phyloP scores from a whole-genome alignment of 371 early-diverging fungal species.

The Thermomucor indicae-seudaticae region DNA sequence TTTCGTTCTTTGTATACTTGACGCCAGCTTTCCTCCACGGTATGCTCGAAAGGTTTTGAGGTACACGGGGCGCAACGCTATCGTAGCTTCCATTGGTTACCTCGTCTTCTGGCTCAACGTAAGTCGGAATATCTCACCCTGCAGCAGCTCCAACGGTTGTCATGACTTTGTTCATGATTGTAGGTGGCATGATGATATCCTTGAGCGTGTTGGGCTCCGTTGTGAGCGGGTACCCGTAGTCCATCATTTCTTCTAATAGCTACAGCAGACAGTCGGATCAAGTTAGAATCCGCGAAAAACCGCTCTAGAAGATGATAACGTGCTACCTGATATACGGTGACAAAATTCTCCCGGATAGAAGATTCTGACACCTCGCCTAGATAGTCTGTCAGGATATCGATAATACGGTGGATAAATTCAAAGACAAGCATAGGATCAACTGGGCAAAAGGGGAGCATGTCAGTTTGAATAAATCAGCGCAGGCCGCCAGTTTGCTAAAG shows the following conservation, averaged over 20 bases:
- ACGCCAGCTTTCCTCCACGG: constrained; percentile 90
- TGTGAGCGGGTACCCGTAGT: constrained; percentile 84
- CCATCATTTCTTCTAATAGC: constrained; percentile 91
- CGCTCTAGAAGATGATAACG: too few relatives aligned
- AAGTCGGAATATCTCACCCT: constrained; percentile 27
- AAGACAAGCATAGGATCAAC: constrained; percentile 84
- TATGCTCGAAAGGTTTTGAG: constrained; percentile 66
- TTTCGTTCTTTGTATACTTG: constrained; percentile 87
- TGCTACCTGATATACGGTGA: constrained; percentile 81
- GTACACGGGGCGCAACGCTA: constrained; percentile 46
- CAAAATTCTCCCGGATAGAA: constrained; percentile 88
- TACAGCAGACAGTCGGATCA: too few relatives aligned
- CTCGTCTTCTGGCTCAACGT: too few relatives aligned
- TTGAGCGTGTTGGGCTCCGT: constrained; percentile 85
- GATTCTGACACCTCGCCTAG: constrained; percentile 77
- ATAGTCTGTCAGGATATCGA: constrained; percentile 77
- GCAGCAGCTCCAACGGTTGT: constrained; percentile 75
- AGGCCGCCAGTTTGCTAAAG: background rate
- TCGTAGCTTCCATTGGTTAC: too few relatives aligned
- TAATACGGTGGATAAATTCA: constrained; percentile 82
- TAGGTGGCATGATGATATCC: constrained; percentile 86
- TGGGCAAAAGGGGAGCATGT: constrained; percentile 22
- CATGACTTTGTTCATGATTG: constrained; percentile 79
- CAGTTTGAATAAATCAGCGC: background rate
- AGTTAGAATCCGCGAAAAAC: too few relatives aligned